Evolutionary conservation across 2,329 filamentous ascomycete species (phyloP), one percentile per base, ranked within the genome.

Genomic region (Penicillium italicum): DNA sequence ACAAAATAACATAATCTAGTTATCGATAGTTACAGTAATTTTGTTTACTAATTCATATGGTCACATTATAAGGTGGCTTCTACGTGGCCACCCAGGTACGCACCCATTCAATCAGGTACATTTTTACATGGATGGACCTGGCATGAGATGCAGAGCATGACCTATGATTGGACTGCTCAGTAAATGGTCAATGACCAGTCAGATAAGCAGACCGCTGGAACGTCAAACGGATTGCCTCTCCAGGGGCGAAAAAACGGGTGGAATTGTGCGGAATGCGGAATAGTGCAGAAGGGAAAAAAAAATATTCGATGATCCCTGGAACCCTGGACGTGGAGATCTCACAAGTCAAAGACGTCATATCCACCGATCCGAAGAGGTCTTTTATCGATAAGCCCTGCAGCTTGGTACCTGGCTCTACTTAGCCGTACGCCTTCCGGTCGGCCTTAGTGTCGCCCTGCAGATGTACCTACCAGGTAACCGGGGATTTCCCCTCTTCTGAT

Each of bases 321-420:
- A 45, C n/a, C n/a, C n/a, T n/a, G n/a, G 28, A 8, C 2, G 18
- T 44, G 42, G 28, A 45, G n/a, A n/a, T 51, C 30, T 44, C 40
- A 14, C 24, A 47, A 61, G 60, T 64, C 59, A 38, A 59, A 60
- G 61, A 63, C 59, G 62, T 64, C 61, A 50, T 47, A 34, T 16
- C 36, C 33, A 42, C 51, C 46, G 42, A 55, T 38, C 55, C 38
- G 14, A 14, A 36, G 16, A n/a, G 16, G 14, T 12, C 38, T 1
- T 50, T 59, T 59, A 63, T 62, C 61, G 63, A 64, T 63, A 64
- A 60, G 61, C 59, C 61, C 61, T 63, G 61, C 62, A 57, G 53
- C 22, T 20, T 34, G 61, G 63, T 66, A 66, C 63, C 62, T 65
- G 61, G 51, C 45, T 54, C 54, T 64, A 64, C 62, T 49, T 64